Conservation (phyloP, 106 monocot genomes). For the Ottelia alismoides region DNA sequence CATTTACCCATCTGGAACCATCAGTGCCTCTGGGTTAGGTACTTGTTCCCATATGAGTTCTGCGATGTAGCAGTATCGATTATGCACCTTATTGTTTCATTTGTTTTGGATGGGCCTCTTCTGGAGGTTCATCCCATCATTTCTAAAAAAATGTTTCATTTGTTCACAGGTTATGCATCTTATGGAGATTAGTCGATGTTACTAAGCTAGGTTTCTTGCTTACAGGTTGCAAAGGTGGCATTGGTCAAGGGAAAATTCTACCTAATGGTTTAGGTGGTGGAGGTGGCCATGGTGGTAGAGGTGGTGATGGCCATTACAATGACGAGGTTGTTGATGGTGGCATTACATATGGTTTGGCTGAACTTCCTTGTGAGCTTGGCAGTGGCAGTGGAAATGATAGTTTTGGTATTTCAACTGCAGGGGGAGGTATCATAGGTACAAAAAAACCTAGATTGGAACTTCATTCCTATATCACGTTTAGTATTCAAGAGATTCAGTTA, state of each 20-base stretch:
- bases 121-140: too few relatives aligned
- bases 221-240: constrained; percentile 83
- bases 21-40: constrained; percentile 92
- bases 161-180: too few relatives aligned
- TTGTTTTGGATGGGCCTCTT: too few relatives aligned
- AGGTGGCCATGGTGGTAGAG: constrained; percentile 92
- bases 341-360: constrained; percentile 58
- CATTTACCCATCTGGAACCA: constrained; percentile 36
- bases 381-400: constrained; percentile 66
- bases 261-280: constrained; percentile 84
- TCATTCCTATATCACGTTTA: too few relatives aligned
- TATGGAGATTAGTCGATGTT: neutral
- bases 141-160: too few relatives aligned
- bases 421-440: constrained; percentile 87
- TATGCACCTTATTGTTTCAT: too few relatives aligned
- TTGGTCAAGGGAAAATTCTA: constrained; percentile 67
- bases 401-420: constrained; percentile 47
- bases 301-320: constrained; percentile 83
- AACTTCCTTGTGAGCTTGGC: constrained; percentile 92
- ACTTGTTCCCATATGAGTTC: neutral
- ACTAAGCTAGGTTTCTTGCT: neutral
- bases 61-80: too few relatives aligned
- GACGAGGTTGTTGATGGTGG: constrained; percentile 62
- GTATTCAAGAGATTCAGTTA: too few relatives aligned
- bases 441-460: too few relatives aligned